A percentile compares a stretch with the other conserved stretches of the same genome.
Conservation (phyloP, 768 basidiomycete species). For the Hericium erinaceus region DNA sequence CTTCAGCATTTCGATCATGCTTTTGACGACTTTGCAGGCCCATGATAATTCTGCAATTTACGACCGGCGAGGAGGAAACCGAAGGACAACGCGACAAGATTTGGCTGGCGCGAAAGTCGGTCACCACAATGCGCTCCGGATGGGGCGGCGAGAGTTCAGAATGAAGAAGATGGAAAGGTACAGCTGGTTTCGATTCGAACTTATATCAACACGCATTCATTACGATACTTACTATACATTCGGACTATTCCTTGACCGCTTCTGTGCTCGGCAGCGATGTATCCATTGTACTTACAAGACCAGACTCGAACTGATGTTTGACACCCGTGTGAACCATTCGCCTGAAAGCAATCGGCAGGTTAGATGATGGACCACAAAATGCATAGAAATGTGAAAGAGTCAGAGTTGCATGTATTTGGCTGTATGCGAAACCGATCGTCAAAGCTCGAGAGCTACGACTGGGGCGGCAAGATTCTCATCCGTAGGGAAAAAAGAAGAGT, state of each 20-base stretch:
- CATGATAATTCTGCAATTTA: too few species aligned
- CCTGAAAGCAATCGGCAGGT: neutral
- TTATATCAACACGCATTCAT: neutral
- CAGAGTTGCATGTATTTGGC: conserved; percentile 5
- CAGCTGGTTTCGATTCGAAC: neutral
- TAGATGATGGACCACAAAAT: neutral
- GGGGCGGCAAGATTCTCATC: conserved; percentile 4
- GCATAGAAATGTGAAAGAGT: neutral
- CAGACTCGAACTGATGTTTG: neutral
- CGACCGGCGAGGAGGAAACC: too few species aligned
- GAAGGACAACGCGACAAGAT: too few species aligned
- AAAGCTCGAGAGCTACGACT: conserved; percentile 1
- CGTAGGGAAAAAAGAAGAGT: neutral
- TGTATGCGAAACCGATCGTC: conserved; percentile 4
- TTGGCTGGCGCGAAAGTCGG: too few species aligned
- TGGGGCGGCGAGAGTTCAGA: too few species aligned
- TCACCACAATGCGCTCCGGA: too few species aligned
- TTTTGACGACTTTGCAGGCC: too few species aligned
- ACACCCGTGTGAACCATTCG: neutral
- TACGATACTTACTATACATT: neutral
- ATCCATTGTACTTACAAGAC: neutral
- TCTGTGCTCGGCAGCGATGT: neutral
- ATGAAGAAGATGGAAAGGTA: too few species aligned
- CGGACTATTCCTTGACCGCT: neutral
- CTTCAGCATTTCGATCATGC: too few species aligned